Evolutionary conservation across 2,329 filamentous ascomycete genomes (phyloP).

Genomic region (Dryadomyces quercivorus): DNA sequence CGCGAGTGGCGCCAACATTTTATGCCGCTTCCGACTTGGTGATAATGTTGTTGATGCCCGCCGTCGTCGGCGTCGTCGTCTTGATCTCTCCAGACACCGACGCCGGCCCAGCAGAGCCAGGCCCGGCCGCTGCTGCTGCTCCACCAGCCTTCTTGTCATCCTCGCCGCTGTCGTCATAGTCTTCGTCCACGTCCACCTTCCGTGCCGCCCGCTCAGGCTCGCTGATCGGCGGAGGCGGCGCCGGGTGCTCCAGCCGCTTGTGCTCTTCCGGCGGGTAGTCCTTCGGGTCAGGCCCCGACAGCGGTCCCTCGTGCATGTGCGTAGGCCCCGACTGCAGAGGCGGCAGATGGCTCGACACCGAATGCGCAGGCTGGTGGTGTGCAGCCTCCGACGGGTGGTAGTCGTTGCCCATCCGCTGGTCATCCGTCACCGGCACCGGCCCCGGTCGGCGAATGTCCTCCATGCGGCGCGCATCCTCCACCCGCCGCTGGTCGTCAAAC

Average conservation of each 20-base stretch:
- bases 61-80: conserved; percentile 35
- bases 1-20: neutral
- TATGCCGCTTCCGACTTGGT: conserved; percentile 34
- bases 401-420: conserved; percentile 60
- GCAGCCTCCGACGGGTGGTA: conserved; percentile 91
- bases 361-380: conserved; percentile 61
- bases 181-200: conserved; percentile 95
- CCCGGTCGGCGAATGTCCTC: conserved; percentile 35
- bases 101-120: conserved; percentile 16
- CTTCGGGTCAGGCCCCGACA: conserved; percentile 33
- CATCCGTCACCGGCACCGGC: conserved; percentile 24
- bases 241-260: conserved; percentile 30
- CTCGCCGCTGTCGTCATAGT: conserved; percentile 90
- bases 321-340: conserved; percentile 50
- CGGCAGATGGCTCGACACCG: conserved; percentile 45
- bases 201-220: conserved; percentile 76
- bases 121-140: neutral
- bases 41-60: conserved; percentile 35
- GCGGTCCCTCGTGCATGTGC: conserved; percentile 37
- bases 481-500: conserved; percentile 49
- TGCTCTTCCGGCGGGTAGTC: conserved; percentile 45
- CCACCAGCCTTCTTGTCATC: conserved; percentile 56
- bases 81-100: conserved; percentile 41
- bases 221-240: conserved; percentile 39
- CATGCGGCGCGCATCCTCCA: conserved; percentile 46